Percentiles rank a stretch among this genome's conserved stretches.
These are phyloP conservation scores for Pittosporum tobira DNA, from an alignment of 129 eudicot genomes.

Conservation along the genomic window DNA sequence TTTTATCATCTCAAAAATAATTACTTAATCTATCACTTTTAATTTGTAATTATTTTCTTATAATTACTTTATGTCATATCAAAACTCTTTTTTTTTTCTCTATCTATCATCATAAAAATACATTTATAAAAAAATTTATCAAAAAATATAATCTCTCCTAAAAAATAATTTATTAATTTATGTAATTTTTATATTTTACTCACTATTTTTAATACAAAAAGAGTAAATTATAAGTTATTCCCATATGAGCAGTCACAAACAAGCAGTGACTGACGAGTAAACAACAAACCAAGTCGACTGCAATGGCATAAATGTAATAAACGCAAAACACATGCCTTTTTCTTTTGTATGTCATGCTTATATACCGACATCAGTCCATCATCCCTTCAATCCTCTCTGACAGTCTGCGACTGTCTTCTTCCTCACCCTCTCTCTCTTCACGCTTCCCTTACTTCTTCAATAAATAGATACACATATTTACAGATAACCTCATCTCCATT, in stretches of 20 bases:
- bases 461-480: not conserved
- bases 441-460: not conserved
- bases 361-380: slow-evolving; percentile 42
- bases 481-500: not conserved
- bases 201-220: no score
- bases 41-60: no score
- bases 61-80: no score
- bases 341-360: slow-evolving; percentile 13
- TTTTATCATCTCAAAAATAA: no score
- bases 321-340: not conserved
- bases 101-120: no score
- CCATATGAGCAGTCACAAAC: no score
- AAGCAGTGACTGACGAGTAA: not conserved
- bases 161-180: no score
- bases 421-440: not conserved
- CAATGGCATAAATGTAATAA: slow-evolving; percentile 27
- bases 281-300: not conserved
- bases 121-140: no score
- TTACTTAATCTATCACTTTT: no score
- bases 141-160: no score
- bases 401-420: slow-evolving; percentile 24
- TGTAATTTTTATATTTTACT: no score
- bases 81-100: no score
- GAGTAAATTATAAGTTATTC: not conserved
- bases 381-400: slow-evolving; percentile 20